A percentile compares a stretch with the other conserved stretches of the same genome.
phyloP scores from a whole-genome alignment of 169 alveolate genomes.

The Theileria orientalis region DNA sequence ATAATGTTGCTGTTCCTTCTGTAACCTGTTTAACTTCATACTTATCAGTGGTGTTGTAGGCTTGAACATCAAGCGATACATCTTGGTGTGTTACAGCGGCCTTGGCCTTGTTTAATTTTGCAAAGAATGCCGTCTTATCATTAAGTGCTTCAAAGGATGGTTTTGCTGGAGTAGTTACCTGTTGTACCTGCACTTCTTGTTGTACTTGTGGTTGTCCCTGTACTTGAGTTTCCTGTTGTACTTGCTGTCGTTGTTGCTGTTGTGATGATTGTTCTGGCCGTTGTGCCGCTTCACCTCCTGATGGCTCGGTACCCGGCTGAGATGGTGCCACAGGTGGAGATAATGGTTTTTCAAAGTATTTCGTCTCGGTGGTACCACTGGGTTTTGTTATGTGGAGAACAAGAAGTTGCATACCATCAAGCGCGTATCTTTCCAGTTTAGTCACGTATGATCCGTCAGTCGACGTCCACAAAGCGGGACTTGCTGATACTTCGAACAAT shows the following conservation, averaged over 20 bases:
- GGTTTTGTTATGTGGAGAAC: not conserved
- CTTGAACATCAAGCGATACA: not conserved
- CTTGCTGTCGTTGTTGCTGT: no score
- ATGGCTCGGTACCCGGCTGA: no score
- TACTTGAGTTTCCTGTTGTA: not conserved
- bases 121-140: not conserved
- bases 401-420: not conserved
- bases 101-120: not conserved
- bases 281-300: no score
- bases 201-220: not conserved
- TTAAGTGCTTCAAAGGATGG: not conserved
- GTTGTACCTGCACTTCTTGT: not conserved
- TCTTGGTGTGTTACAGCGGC: not conserved
- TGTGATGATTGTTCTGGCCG: not conserved
- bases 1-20: not conserved
- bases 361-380: not conserved
- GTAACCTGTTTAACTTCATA: not conserved
- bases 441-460: not conserved
- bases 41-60: not conserved
- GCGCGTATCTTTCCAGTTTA: not conserved
- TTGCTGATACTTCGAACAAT: not conserved
- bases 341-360: not conserved
- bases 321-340: no score
- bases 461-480: constrained; percentile 4
- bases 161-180: not conserved